Evolutionary conservation across 495 filamentous ascomycete genomes (phyloP).

Genomic region (Neurospora sp.): DNA sequence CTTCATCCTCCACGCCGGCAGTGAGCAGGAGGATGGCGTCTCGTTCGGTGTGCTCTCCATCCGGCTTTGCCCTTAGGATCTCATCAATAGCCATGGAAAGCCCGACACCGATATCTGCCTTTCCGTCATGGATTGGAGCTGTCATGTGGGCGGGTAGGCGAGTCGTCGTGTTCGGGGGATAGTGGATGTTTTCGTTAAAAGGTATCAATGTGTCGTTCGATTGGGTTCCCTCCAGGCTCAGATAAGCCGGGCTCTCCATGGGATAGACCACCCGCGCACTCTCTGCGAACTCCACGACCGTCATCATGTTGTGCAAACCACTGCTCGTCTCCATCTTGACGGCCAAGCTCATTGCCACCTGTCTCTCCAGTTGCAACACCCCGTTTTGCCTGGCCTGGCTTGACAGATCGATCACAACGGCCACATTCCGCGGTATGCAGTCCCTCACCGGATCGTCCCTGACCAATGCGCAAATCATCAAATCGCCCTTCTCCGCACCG

Average conservation of each 20-base stretch:
- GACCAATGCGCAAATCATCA: slow-evolving; percentile 19
- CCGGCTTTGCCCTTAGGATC: slow-evolving; percentile 9
- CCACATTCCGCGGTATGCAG: slow-evolving; percentile 4
- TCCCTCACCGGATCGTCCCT: slow-evolving; percentile 16
- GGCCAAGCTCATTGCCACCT: slow-evolving; percentile 1
- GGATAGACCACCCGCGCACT: slow-evolving; percentile 4
- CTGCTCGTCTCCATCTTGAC: background rate
- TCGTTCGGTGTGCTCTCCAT: slow-evolving; percentile 10
- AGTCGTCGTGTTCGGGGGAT: background rate
- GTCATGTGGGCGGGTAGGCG: background rate
- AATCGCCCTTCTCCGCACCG: slow-evolving; percentile 9
- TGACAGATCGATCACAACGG: background rate
- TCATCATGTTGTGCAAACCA: slow-evolving; percentile 2
- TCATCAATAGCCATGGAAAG: slow-evolving; percentile 12
- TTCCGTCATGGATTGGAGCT: background rate
- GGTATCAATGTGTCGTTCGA: background rate
- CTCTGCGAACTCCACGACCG: slow-evolving; percentile 9
- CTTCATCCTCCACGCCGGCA: slow-evolving; percentile 2
- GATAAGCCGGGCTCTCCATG: slow-evolving; percentile 5
- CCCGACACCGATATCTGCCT: slow-evolving; percentile 5
- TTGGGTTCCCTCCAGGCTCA: background rate
- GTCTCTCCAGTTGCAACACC: background rate
- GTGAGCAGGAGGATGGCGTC: slow-evolving; percentile 10
- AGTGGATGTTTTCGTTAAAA: background rate
- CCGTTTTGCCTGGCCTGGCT: background rate